phyloP scores from a whole-genome alignment of 208 protist species.

The Leishmania turanica region DNA sequence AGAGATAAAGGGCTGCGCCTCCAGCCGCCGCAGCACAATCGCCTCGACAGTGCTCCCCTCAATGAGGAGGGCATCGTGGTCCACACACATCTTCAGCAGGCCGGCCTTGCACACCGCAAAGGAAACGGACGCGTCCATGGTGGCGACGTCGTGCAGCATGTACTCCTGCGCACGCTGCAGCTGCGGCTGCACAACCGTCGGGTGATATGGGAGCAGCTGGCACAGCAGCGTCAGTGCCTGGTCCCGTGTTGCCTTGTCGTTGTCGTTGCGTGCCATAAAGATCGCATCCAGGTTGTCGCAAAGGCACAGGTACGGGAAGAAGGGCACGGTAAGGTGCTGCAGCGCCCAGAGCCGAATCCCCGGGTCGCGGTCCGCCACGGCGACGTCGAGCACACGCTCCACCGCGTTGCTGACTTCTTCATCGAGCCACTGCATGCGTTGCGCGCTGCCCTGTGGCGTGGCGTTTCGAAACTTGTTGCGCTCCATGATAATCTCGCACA shows the following conservation, averaged over 20 bases:
- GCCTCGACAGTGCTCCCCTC: constrained; percentile 60
- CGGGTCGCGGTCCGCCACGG: constrained; percentile 71
- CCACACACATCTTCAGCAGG: constrained; percentile 68
- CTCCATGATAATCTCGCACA: constrained; percentile 71
- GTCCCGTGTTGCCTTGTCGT: constrained; percentile 49
- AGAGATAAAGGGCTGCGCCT: constrained; percentile 74
- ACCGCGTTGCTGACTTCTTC: constrained; percentile 66
- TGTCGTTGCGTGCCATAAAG: constrained; percentile 86
- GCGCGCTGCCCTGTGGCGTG: neutral
- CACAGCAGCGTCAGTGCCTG: constrained; percentile 77
- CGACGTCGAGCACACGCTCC: constrained; percentile 82
- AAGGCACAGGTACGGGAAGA: constrained; percentile 83
- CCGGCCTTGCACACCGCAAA: constrained; percentile 62
- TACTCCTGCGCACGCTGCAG: constrained; percentile 78
- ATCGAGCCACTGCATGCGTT: constrained; percentile 44
- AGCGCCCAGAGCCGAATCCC: constrained; percentile 72
- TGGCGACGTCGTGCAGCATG: constrained; percentile 82
- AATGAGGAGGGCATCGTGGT: constrained; percentile 72
- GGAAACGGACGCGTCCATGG: constrained; percentile 80
- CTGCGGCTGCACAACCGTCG: constrained; percentile 69
- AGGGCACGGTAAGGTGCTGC: constrained; percentile 52
- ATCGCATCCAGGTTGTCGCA: constrained; percentile 81
- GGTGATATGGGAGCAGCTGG: constrained; percentile 70
- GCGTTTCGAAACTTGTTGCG: constrained; percentile 14
- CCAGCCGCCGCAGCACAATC: constrained; percentile 63